Conservation (phyloP, 73 alveolate genomes). For the Chromera velia region DNA sequence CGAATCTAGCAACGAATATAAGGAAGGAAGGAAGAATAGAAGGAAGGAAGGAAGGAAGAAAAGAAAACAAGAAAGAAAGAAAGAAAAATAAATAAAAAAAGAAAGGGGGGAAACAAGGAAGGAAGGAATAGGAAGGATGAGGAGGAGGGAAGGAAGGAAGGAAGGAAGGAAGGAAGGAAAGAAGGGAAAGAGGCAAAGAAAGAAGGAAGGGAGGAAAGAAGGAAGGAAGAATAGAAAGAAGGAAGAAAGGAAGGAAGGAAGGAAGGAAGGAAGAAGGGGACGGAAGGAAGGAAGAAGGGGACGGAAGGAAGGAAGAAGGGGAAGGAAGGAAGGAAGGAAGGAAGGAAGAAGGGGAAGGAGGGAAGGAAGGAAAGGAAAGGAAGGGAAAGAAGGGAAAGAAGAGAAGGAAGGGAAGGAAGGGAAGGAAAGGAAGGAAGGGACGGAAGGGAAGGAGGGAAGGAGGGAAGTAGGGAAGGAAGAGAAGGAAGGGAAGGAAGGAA, state of each 20-base stretch:
- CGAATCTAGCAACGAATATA: neutral
- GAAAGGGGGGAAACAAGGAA: neutral
- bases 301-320: too few relatives aligned
- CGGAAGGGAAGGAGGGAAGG: neutral
- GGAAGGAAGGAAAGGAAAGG: neutral
- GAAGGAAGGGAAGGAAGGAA: neutral
- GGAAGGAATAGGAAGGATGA: neutral
- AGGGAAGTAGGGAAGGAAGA: neutral
- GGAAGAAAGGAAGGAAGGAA: neutral
- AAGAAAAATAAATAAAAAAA: neutral
- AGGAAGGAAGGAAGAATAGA: neutral
- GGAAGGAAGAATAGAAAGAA: neutral
- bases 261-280: too few relatives aligned
- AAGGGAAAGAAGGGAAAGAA: neutral
- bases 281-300: too few relatives aligned
- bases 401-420: neutral
- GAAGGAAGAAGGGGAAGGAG: neutral
- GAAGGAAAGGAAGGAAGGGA: neutral
- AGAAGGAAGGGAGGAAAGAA: neutral
- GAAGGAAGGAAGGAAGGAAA: neutral
- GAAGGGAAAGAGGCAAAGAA: neutral
- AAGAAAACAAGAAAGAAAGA: neutral
- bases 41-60: neutral
- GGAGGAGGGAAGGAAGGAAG: neutral
- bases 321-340: neutral